Base-by-base conservation (phyloP, 192 early-diverging fungal genomes). In the Coemansia sp. region DNA sequence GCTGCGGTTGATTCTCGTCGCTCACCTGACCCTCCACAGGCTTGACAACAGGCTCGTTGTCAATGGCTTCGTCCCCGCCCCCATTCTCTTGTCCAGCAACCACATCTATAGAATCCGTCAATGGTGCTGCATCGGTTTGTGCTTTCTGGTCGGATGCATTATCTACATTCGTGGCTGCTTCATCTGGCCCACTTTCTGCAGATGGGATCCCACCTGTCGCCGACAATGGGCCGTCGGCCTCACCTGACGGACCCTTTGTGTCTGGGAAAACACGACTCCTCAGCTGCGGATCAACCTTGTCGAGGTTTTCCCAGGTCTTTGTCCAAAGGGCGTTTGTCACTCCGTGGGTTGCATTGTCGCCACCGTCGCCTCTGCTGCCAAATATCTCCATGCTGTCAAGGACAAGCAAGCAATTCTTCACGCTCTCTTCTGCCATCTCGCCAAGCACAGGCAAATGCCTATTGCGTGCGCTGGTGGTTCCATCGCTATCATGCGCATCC, bases 381-480 rank as follows among this genome's bases (percentile, higher is more conserved):
- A 81, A 73, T 25, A 81, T 73, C 8, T 56, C 66, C 67, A 73
- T 76, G 52, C 56, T 70, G 59, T 70, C 67, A 25, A 81, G 56
- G 23, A 81, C 74, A 57, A 81, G 79, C 61, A 81, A 52, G 62
- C 79, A 73, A 43, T 81, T 81, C 36, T 72, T 75, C 20, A 63
- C 32, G 58, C 73, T 76, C 33, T 81, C 79, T 22, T 73, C 79
- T 11, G 79, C 79, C 79, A 81, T 75, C 67, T 81, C 79, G 48
- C 69, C 74, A 35, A 81, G 62, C 52, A 73, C 79, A 9, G 57
- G 48, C 61, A 81, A 36, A 35, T 81, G 79, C 3, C 59, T 43
- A 15, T 62, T 65, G 41, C 67, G 63, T 33, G 59, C 69, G 34
- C 65, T 60, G 13, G 46, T 60, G 13, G 46, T 60, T 2, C 35